Conservation (phyloP, 129 eudicot species). For the Saussurea involucrata region DNA sequence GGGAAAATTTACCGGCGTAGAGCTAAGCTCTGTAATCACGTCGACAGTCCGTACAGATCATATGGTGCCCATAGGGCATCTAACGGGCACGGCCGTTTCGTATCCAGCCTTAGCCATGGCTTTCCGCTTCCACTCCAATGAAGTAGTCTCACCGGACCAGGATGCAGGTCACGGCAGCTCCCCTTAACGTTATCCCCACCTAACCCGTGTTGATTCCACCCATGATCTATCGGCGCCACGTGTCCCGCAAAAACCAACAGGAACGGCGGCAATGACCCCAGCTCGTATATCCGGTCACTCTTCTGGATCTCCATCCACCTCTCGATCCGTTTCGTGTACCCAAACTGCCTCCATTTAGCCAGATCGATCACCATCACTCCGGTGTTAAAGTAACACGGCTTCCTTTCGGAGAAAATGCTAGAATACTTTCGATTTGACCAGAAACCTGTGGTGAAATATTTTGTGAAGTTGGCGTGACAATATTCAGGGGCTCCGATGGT, state of each 20-base stretch:
- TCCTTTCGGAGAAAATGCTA: slow-evolving; percentile 46
- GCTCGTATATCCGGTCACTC: slow-evolving; percentile 77
- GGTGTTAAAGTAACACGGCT: slow-evolving; percentile 82
- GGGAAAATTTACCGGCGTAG: slow-evolving; percentile 57
- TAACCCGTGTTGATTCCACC: slow-evolving; percentile 96
- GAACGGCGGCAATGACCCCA: slow-evolving; percentile 92
- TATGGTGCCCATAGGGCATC: slow-evolving; percentile 91
- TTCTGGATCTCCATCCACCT: slow-evolving; percentile 96
- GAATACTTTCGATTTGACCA: slow-evolving; percentile 53
- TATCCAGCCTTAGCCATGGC: slow-evolving; percentile 88
- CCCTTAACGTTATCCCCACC: slow-evolving; percentile 94
- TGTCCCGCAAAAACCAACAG: slow-evolving; percentile 87
- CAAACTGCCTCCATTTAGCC: slow-evolving; percentile 61
- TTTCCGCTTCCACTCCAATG: slow-evolving; percentile 98
- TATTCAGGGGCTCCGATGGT: slow-evolving; percentile 99
- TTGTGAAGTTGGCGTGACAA: slow-evolving; percentile 95
- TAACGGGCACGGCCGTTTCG: slow-evolving; percentile 67
- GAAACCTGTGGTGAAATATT: slow-evolving; percentile 67
- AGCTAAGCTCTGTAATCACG: slow-evolving; percentile 20
- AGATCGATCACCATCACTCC: slow-evolving; percentile 97
- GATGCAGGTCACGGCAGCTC: slow-evolving; percentile 89
- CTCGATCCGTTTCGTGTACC: slow-evolving; percentile 83
- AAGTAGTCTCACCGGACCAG: slow-evolving; percentile 84
- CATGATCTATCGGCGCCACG: slow-evolving; percentile 89
- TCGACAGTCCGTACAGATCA: slow-evolving; percentile 57